Base-by-base conservation (phyloP, 805 yeast species). In the Ogataea methanolica region DNA sequence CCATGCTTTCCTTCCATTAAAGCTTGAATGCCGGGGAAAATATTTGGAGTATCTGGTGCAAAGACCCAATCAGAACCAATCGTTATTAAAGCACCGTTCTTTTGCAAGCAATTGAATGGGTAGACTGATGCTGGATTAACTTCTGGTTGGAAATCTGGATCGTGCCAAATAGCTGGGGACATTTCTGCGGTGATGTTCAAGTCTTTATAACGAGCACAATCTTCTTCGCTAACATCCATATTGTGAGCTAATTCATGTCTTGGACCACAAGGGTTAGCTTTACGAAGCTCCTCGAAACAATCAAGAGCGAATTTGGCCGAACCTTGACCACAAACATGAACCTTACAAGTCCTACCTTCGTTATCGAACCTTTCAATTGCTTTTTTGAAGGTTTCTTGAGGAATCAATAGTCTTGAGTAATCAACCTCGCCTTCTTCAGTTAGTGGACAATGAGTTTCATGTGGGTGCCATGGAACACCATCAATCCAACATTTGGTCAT, bases 1-100 rank as follows among this genome's bases (percentile, higher is more conserved):
- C 62, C 62, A 38, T 59, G 62, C 43, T 58, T 59, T 47, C 52
- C 50, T 44, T 59, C 63, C 51, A 55, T 57, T 26, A 59, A 41
- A 7, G 63, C 61, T 44, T 58, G 63, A 17, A 59, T 43, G 31
- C 60, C 62, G 19, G 61, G 62, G 49, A 58, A 58, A 35, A 59
- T 59, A 49, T 58, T 56, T 23, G 63, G 62, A 36, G 60, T 53
- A 44, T 59, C 62, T 16, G 63, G 63, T 33, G 62, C 57, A 51
- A 59, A 59, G 5, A 59, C 63, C 62, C 63, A 41, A 36, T 59
- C 63, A 7, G 63, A 59, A 15, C 63, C 62, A 45, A 59, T 58
- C 11, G 63, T 59, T 36, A 59, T 38, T 33, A 58, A 38, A 14
- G 63, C 63, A 16, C 63, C 63, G 42, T 51, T 42, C 14, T 58